Evolutionary conservation across 2,329 filamentous ascomycete genomes (phyloP), one percentile per base, ranked within the genome.

Genomic region (Cytospora piceicola): DNA sequence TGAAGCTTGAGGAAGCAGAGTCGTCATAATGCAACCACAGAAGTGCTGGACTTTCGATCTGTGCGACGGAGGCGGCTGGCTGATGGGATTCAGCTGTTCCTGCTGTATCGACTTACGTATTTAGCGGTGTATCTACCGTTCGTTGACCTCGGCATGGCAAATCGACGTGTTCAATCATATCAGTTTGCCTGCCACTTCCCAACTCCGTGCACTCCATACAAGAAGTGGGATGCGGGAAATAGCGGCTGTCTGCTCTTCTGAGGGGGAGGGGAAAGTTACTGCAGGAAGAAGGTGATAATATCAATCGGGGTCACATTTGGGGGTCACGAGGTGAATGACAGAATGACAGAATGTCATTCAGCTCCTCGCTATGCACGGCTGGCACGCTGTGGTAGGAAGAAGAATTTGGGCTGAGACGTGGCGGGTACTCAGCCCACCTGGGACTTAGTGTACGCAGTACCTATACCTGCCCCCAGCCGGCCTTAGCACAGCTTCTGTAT

Each of bases 351-450:
- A 49, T 49, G 46, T 24, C 46, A 49, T 24, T 49, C 46, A 24
- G 46, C 46, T 49, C n/a, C 46, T 49, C n/a, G n/a, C 42, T 46
- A 11, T n/a, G n/a, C 20, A 22, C 27, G 27, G 27, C 27, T 29
- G 27, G 27, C 27, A 29, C n/a, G n/a, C 17, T 11, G 22, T 46
- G n/a, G 17, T 49, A 49, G 46, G 11, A 24, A 24, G 11, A 24
- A 24, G 46, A 49, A 42, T 49, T 49, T 49, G 42, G 42, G 42
- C 42, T 46, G 46, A 49, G 46, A 49, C 46, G 46, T 49, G 46
- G 46, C 46, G 22, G 11, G 27, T 17, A 55, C 42, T 39, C 30
- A 63, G 61, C 61, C 53, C 53, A 49, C 39, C 42, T 30, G 61
- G 61, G 53, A 39, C n/a, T n/a, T 46, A n/a, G n/a, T 46, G 6